Conservation (phyloP, 306 rosid species). For the Sphenostylis stenocarpa region DNA sequence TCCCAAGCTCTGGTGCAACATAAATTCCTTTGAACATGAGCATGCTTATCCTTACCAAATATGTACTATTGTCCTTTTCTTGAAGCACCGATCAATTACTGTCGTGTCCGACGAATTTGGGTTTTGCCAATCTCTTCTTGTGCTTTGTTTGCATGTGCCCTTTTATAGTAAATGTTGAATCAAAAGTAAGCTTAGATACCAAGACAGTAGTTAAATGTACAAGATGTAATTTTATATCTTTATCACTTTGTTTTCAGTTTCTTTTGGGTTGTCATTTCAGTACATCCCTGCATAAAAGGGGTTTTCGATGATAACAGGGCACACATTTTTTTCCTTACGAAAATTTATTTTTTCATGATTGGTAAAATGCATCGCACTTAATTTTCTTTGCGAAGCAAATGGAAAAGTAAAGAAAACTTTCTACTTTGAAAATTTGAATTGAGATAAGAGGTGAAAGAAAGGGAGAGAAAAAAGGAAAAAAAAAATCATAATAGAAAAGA, state of each 20-base stretch:
- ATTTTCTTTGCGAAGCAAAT: neutral
- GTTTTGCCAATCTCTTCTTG: neutral
- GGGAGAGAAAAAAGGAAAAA: neutral
- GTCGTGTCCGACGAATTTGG: neutral
- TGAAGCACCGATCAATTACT: neutral
- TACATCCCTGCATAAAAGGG: neutral
- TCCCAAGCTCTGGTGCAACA: neutral
- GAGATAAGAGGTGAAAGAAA: neutral
- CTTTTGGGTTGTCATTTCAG: neutral
- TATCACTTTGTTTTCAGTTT: neutral
- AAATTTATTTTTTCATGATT: neutral
- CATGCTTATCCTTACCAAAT: neutral
- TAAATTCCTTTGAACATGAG: neutral
- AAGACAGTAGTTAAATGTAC: neutral
- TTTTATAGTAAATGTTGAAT: conserved; percentile 1
- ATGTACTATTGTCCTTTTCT: neutral
- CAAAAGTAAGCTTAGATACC: conserved; percentile 16
- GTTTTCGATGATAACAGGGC: neutral
- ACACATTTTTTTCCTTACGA: neutral
- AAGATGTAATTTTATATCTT: neutral
- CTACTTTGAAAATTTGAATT: neutral
- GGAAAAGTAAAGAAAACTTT: neutral
- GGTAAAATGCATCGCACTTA: neutral
- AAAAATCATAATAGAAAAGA: too few species aligned
- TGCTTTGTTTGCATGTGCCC: neutral